These are phyloP conservation scores for Laguncularia racemosa DNA, from an alignment of 345 rosid genomes.

Conservation along the genomic window DNA sequence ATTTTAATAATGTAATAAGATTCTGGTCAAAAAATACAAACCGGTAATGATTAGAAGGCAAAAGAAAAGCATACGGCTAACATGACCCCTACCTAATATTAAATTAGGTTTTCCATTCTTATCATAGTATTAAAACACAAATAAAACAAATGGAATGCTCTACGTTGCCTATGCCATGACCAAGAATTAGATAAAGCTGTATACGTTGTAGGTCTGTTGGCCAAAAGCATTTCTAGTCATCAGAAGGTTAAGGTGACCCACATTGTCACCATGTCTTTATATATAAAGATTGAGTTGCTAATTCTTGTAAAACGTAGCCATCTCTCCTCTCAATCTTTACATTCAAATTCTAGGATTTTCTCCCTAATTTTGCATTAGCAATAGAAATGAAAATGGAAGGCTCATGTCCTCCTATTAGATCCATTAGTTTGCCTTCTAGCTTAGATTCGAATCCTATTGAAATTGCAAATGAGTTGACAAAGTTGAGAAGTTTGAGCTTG, in stretches of 20 bases:
- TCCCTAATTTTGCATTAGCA: not conserved
- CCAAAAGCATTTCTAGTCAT: slow-evolving; percentile 23
- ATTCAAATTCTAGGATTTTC: not conserved
- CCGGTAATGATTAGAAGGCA: slow-evolving; percentile 30
- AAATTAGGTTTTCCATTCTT: too few species aligned
- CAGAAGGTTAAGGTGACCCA: slow-evolving; percentile 9
- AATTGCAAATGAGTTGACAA: slow-evolving; percentile 18
- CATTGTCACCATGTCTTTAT: slow-evolving; percentile 4
- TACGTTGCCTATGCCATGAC: slow-evolving; percentile 12
- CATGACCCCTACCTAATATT: not conserved
- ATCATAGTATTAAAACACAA: not conserved
- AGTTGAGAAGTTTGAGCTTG: slow-evolving; percentile 10
- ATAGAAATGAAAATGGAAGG: slow-evolving; percentile 1
- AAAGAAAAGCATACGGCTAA: slow-evolving; percentile 9
- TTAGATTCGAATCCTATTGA: slow-evolving; percentile 18
- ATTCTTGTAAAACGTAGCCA: too few species aligned
- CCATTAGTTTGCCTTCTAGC: slow-evolving; percentile 44
- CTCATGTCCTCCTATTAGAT: slow-evolving; percentile 27
- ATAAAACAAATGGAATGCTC: not conserved
- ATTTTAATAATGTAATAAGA: slow-evolving; percentile 10
- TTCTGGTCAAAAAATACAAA: slow-evolving; percentile 5
- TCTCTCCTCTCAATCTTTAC: not conserved
- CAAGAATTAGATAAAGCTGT: slow-evolving; percentile 8
- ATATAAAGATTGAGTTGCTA: not conserved
- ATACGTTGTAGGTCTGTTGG: slow-evolving; percentile 16